A percentile compares a stretch with the other conserved stretches of the same genome.
Evolutionary conservation across 768 basidiomycete genomes (phyloP).

Genomic region (Mycena vulgaris): DNA sequence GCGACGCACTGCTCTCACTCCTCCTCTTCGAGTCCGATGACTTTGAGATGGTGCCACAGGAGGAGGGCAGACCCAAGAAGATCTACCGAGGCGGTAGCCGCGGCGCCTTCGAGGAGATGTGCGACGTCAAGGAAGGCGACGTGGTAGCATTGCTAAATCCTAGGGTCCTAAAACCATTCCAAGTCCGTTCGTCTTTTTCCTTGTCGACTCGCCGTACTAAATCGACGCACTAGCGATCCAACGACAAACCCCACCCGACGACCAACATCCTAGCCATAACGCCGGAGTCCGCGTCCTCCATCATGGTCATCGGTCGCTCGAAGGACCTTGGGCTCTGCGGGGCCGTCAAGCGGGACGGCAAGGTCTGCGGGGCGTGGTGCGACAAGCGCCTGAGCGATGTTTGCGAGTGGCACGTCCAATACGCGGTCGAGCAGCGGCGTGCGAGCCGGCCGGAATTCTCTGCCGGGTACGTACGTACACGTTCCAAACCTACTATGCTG

Average conservation of each 20-base stretch:
- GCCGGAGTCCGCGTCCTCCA: conserved; percentile 84
- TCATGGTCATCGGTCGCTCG: conserved; percentile 89
- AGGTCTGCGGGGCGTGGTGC: conserved; percentile 89
- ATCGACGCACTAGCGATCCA: conserved; percentile 54
- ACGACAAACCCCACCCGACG: conserved; percentile 79
- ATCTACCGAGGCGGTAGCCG: conserved; percentile 90
- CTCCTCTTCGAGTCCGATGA: conserved; percentile 92
- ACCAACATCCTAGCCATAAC: conserved; percentile 90
- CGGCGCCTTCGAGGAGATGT: conserved; percentile 92
- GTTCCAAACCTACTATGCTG: neutral
- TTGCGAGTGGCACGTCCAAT: conserved; percentile 94
- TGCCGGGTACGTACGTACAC: conserved; percentile 69
- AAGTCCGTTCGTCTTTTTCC: conserved; percentile 61
- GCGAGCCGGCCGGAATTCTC: conserved; percentile 91
- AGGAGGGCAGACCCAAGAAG: conserved; percentile 69
- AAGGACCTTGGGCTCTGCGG: conserved; percentile 90
- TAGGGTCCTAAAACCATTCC: conserved; percentile 86
- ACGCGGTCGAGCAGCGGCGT: conserved; percentile 81
- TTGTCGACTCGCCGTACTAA: neutral
- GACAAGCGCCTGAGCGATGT: conserved; percentile 90
- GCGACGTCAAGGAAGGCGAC: conserved; percentile 89
- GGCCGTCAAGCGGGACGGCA: conserved; percentile 84
- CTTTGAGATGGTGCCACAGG: conserved; percentile 68
- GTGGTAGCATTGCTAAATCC: conserved; percentile 94
- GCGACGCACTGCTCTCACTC: conserved; percentile 88